Evolutionary conservation across 257 asterid genomes (phyloP).

Genomic region (Mitragyna speciosa): DNA sequence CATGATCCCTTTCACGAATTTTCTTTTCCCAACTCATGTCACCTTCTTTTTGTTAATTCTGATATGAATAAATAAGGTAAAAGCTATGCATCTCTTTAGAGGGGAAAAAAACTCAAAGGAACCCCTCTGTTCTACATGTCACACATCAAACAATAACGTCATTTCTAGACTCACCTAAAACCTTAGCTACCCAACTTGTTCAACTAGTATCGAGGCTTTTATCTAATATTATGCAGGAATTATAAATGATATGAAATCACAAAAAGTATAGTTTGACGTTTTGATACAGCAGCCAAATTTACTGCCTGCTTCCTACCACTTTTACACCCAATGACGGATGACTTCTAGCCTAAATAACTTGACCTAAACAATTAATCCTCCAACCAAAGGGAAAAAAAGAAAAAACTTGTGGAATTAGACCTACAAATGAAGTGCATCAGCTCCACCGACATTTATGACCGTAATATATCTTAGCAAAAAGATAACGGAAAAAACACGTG

Average conservation of each 20-base stretch:
- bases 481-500: background rate
- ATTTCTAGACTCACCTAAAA: background rate
- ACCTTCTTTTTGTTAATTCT: background rate
- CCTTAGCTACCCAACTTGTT: background rate
- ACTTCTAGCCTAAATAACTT: background rate
- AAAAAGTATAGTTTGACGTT: background rate
- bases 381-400: background rate
- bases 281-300: background rate
- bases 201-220: background rate
- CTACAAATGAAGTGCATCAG: background rate
- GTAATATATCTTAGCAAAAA: background rate
- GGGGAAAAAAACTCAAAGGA: background rate
- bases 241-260: background rate
- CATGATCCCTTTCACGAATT: background rate
- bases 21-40: background rate
- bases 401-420: background rate
- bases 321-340: background rate
- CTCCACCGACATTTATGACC: background rate
- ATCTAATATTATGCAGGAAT: background rate
- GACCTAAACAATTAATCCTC: background rate
- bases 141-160: background rate
- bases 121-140: background rate
- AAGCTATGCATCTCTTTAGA: background rate
- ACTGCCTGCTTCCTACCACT: background rate
- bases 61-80: background rate